Evolutionary conservation across 805 yeast genomes (phyloP).

Genomic region (Saccharomycopsis schoenii): DNA sequence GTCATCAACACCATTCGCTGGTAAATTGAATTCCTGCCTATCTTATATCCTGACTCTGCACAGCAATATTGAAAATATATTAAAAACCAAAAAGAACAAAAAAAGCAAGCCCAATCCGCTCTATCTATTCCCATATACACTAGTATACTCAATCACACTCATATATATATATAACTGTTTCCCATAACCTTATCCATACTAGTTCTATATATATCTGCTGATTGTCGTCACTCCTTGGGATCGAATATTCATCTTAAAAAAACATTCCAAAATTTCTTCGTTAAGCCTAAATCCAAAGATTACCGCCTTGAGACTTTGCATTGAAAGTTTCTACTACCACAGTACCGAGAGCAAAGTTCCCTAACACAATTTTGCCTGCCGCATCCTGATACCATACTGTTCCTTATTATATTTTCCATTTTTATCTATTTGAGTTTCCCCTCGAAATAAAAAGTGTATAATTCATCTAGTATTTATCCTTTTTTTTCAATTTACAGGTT

Average conservation of each 20-base stretch:
- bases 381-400: neutral
- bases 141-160: neutral
- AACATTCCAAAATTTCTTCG: conserved; percentile 13
- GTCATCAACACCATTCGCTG: too few species aligned
- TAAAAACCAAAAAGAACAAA: too few species aligned
- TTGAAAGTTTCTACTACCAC: conserved; percentile 12
- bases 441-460: conserved; percentile 15
- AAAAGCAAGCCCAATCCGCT: too few species aligned
- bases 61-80: too few species aligned
- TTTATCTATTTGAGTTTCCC: neutral
- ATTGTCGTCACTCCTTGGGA: neutral
- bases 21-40: too few species aligned
- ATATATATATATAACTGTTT: neutral
- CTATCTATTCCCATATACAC: too few species aligned
- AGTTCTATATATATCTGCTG: neutral
- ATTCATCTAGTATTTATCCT: conserved; percentile 4
- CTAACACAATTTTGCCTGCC: conserved; percentile 8
- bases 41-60: too few species aligned
- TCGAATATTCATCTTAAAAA: neutral
- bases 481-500: conserved; percentile 17
- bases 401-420: neutral
- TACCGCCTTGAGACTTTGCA: conserved; percentile 10
- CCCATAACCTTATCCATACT: too few species aligned
- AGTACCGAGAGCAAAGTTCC: conserved; percentile 16
- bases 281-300: conserved; percentile 6